Evolutionary conservation across 805 yeast genomes (phyloP), one percentile per base, ranked within the genome.

Genomic region (Maudiozyma bulderi): DNA sequence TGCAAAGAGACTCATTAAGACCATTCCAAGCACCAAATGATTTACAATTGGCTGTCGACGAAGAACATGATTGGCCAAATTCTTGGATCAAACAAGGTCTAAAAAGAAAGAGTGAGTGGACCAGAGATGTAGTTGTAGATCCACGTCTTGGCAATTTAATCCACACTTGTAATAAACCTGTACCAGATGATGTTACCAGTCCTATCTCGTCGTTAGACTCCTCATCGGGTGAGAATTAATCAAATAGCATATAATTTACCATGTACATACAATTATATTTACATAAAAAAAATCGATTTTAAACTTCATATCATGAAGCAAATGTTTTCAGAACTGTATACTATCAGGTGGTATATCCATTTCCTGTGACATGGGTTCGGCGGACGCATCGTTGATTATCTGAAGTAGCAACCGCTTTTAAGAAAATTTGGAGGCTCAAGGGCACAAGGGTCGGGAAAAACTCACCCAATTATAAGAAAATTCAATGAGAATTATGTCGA

Each of bases 41-140:
- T 49, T 60, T 67, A 14, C 66, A 67, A 14, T 46, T 64, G 20
- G 75, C 68, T 48, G 58, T 62, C 15, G 79, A 72, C 40, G 96
- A 89, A 64, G 96, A 90, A 61, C 59, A 65, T 6, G 91, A 86
- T 54, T 91, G 97, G 97, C 96, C 96, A 11, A 66, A 71, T 48
- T 75, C 76, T 50, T 91, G 97, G 96, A 84, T 86, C 34, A 74
- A 80, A 55, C 75, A 74, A 50, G 95, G 96, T n/a, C 62, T 66
- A 44, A 84, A 79, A 47, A 83, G 80, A 54, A 70, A 77, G 40
- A 84, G 95, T 54, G 97, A 91, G 63, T 91, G 99, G 99, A 80
- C 83, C 48, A 80, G 81, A 59, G 90, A 84, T 30, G 69, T 90
- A 44, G 71, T 62, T 7, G 78, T 78, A 31, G 98, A 91, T 61